phyloP scores from a whole-genome alignment of 805 yeast species.

The Yamadazyma endophytica region DNA sequence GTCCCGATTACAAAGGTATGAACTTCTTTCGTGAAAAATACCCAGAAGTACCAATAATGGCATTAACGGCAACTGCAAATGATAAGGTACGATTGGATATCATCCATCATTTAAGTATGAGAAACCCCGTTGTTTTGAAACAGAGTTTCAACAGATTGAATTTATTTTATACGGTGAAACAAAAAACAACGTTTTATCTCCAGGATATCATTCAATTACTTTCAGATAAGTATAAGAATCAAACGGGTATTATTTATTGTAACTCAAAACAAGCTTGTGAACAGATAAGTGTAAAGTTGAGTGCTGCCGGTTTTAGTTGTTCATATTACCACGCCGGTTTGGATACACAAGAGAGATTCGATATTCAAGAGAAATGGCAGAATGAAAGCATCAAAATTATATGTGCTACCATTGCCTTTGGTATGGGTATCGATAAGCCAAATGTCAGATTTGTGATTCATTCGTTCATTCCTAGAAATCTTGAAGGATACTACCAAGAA shows the following conservation, averaged over 20 bases:
- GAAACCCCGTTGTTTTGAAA: constrained; percentile 60
- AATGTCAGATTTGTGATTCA: constrained; percentile 93
- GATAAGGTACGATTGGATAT: constrained; percentile 86
- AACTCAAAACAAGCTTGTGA: constrained; percentile 89
- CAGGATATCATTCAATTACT: constrained; percentile 61
- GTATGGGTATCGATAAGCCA: constrained; percentile 98
- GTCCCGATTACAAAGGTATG: constrained; percentile 90
- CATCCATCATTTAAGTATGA: constrained; percentile 66
- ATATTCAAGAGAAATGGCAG: constrained; percentile 85
- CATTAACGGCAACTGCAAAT: constrained; percentile 95
- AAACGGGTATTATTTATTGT: constrained; percentile 90
- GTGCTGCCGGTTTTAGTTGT: constrained; percentile 57
- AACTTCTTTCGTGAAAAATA: constrained; percentile 66
- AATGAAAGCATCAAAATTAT: constrained; percentile 64
- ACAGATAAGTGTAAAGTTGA: constrained; percentile 61
- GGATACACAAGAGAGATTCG: constrained; percentile 66
- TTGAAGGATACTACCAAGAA: constrained; percentile 97
- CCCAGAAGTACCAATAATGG: constrained; percentile 88
- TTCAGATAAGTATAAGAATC: constrained; percentile 43
- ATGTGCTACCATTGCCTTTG: constrained; percentile 97
- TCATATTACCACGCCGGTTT: constrained; percentile 94
- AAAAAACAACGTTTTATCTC: constrained; percentile 54
- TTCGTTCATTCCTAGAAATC: constrained; percentile 77
- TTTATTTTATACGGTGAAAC: constrained; percentile 69
- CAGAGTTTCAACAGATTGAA: constrained; percentile 93